Conservation (phyloP, 768 basidiomycete genomes). For the Lactarius psammicola region DNA sequence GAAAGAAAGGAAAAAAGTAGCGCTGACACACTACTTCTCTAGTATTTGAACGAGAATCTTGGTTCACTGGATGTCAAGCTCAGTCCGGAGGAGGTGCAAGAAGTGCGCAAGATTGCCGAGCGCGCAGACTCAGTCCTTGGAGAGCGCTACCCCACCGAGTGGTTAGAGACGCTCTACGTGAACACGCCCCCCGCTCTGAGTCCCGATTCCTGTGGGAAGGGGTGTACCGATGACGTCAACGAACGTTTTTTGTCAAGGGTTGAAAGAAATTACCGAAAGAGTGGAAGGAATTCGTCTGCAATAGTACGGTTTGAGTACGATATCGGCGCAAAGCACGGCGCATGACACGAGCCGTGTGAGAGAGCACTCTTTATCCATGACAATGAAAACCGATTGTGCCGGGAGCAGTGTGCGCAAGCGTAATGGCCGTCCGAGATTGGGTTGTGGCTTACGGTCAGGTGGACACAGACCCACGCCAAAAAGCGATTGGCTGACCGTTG, state of each 20-base stretch:
- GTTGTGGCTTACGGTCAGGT: background rate
- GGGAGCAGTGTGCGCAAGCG: background rate
- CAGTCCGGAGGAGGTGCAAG: constrained; percentile 14
- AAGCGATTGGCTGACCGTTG: background rate
- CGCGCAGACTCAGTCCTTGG: constrained; percentile 23
- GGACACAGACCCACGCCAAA: background rate
- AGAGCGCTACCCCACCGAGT: constrained; percentile 16
- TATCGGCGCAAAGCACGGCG: background rate
- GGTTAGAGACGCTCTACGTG: constrained; percentile 11
- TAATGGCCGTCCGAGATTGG: background rate
- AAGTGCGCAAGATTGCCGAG: constrained; percentile 18
- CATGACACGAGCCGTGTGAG: background rate
- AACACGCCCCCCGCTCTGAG: constrained; percentile 18
- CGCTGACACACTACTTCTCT: background rate
- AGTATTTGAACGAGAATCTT: constrained; percentile 26
- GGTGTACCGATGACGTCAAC: background rate
- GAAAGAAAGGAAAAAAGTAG: background rate
- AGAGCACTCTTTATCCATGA: background rate
- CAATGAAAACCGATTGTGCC: background rate
- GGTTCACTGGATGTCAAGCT: constrained; percentile 19
- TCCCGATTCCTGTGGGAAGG: background rate
- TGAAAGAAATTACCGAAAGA: background rate
- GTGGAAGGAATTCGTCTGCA: background rate
- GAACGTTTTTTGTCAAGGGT: background rate
- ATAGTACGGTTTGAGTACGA: background rate